Base-by-base conservation (phyloP, 805 yeast genomes). In the Starmerella asiatica region DNA sequence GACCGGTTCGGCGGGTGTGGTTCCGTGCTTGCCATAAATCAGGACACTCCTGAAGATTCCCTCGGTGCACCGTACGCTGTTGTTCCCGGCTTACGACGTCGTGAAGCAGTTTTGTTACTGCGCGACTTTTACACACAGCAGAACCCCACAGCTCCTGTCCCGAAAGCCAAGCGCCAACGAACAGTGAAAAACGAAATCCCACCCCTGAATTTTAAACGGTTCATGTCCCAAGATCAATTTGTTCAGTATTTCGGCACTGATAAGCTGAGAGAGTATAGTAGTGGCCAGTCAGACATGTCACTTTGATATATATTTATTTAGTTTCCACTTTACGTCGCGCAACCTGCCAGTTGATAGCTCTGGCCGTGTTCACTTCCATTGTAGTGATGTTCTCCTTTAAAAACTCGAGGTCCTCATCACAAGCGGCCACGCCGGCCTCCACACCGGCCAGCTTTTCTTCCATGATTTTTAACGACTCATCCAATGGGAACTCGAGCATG, bases 1-100 rank as follows among this genome's bases (percentile, higher is more conserved):
- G 97, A 88, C 46, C 61, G 97, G 34, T 91, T 91, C 61, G 98
- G 98, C 0, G 97, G 98, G 0, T 86, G 86, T 57, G 97, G 97
- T 0, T 77, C 93, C 0, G 91, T 88, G 2, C 58, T 84, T 21
- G 60, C 67, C 9, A 67, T 83, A 1, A 71, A 77, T 48, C 52
- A 56, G 3, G 80, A 74, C 42, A 46, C 54, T 6, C 29, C 28
- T 4, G 34, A 21, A 2, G 37, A 47, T n/a, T 55, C 53, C 2
- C 42, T 43, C 42, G 62, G 37, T 40, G 59, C 40, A 19, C 55
- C 44, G n/a, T 81, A 80, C 54, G 47, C 53, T 1, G 73, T 79
- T 2, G 70, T 70, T 37, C 95, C 97, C 0, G 96, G 94, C 0
- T 63, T 91, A 3, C 62, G 74, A 49, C 62, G 93, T 38, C 75